Evolutionary conservation across 345 rosid species (phyloP), one percentile per base, ranked within the genome.

Genomic region (Lepidium africanum): DNA sequence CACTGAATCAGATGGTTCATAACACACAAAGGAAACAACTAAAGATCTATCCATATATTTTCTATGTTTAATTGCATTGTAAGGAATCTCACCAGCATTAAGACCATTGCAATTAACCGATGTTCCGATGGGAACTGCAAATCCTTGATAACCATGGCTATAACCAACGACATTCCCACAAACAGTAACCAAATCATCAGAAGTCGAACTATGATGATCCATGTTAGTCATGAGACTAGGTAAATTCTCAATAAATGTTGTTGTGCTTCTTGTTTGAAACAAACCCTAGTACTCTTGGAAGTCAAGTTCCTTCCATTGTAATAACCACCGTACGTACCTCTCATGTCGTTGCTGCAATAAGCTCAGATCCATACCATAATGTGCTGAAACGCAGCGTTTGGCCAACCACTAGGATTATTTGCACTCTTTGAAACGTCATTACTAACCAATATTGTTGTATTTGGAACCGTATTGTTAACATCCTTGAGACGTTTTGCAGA

Each of bases 261-360:
- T 50, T 71, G 73, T 36, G 77, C 86, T 21, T 85, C 97, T 61
- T 88, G 92, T 78, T 85, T 88, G 82, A 85, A 85, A 79, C 92
- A 88, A 46, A 73, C 61, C 59, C 86, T 69, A 56, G 32, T 35
- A 65, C 51, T 59, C 62, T 70, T 69, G 6, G 63, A 23, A 23
- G 63, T 45, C 57, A 53, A 13, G 59, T 54, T 75, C 35, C 48
- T 60, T 39, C 65, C 74, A 66, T 67, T 73, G 84, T 42, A 80
- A n/a, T 60, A 43, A 45, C 69, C 69, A 67, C 39, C 48, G 14
- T 59, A 61, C 48, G 14, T 59, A 61, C 40, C 68, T 59, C 42
- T 73, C 81, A 32, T 80, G 84, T 0, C 81, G 84, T 42, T 76
- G 79, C 0, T 82, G 84, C 17, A 79, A 69, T 36, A 76, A 79